Base-by-base conservation (phyloP, 2,329 filamentous ascomycete genomes). In the Hymenotorrendiella dingleyae region DNA sequence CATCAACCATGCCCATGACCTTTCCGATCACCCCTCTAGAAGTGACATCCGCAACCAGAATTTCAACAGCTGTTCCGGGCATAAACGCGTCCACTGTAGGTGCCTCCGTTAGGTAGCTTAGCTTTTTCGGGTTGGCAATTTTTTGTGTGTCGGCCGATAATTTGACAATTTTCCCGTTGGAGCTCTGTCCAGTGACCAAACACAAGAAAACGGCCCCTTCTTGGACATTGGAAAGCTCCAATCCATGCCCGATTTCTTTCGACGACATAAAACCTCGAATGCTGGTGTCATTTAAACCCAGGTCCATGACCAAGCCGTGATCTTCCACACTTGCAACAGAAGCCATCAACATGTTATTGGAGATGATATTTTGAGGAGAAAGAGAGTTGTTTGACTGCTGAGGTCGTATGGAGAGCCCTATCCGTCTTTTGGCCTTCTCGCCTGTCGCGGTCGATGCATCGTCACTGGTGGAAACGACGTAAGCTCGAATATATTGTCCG, bases 261-360 rank as follows among this genome's bases (percentile, higher is more conserved):
- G 84, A 85, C 4, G 88, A 78, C 59, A 98, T 73, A 66, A 98
- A 98, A 3, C 86, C 93, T 50, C 81, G 82, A 40, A 90, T 63
- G 27, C 78, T 74, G 23, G 73, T 67, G 40, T 80, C 78, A 26
- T 80, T 72, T 6, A 97, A 70, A 14, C 88, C 88, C 27, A 97
- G 67, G 54, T 96, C 88, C 88, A 98, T 95, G 43, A 97, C 78
- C 45, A 93, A 76, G 48, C 93, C 93, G 59, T 95, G 90, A 56
- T 98, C 94, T 64, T 98, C 91, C n/a, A 94, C 84, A 64, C 91
- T 98, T 38, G 76, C 67, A 20, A 98, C 82, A 0, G 89, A 84
- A 2, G 89, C 91, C 74, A 97, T 94, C 16, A 97, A 70, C 34
- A 86, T 89, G 51, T 72, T 74, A 58, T 94, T 84, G 29, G 75